Percentiles rank a stretch among this genome's conserved stretches.
Evolutionary conservation across 257 asterid species (phyloP).

Genomic region (Osmanthus fragrans): DNA sequence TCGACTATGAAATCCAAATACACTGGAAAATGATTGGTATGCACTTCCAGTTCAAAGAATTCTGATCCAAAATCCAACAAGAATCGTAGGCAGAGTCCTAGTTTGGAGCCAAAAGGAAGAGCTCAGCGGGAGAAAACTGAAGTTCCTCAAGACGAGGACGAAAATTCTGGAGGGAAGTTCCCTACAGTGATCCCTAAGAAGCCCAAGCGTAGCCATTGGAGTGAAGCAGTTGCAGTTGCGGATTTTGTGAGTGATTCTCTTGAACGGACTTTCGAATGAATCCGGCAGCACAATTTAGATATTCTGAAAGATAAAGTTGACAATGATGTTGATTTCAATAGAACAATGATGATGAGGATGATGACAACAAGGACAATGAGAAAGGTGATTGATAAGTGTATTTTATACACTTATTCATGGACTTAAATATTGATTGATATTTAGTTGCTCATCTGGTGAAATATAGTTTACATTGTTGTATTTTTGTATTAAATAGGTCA

Average conservation of each 20-base stretch:
- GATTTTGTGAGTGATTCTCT: constrained; percentile 69
- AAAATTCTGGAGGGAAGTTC: constrained; percentile 34
- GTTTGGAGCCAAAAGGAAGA: constrained; percentile 33
- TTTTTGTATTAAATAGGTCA: too few relatives aligned
- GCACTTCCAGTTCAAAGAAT: constrained; percentile 39
- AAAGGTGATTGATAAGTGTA: neutral
- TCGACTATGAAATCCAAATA: constrained; percentile 17
- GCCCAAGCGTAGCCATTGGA: constrained; percentile 80
- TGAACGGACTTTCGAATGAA: constrained; percentile 57
- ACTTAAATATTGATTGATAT: too few relatives aligned
- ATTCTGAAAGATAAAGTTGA: constrained; percentile 45
- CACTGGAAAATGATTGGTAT: constrained; percentile 16
- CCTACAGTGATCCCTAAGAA: constrained; percentile 65
- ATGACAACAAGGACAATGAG: constrained; percentile 28
- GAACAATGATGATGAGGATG: constrained; percentile 42
- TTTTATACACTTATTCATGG: too few relatives aligned
- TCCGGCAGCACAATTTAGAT: constrained; percentile 64
- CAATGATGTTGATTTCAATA: constrained; percentile 31
- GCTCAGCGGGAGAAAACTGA: constrained; percentile 26
- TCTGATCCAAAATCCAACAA: constrained; percentile 31
- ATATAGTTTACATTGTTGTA: too few relatives aligned
- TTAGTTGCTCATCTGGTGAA: too few relatives aligned
- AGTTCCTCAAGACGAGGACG: constrained; percentile 29
- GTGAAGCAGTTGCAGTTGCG: constrained; percentile 94
- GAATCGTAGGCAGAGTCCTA: constrained; percentile 26